phyloP scores from a whole-genome alignment of 352 stramenopile genomes.

The Pilasporangium apinafurcum region DNA sequence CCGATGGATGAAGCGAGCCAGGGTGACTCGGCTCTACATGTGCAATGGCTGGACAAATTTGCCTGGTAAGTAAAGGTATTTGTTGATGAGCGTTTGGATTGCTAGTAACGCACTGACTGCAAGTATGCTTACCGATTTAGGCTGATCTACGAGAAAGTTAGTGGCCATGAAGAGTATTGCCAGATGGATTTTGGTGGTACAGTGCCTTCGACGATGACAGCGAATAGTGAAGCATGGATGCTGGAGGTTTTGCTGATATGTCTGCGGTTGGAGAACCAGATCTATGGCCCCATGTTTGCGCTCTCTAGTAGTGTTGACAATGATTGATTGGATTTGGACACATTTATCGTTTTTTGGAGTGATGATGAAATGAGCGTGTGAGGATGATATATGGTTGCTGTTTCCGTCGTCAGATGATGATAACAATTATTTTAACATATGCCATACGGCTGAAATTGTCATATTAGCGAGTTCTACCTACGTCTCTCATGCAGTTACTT shows the following conservation, averaged over 20 bases:
- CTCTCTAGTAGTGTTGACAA: no score
- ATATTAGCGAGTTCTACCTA: no score
- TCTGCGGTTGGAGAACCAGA: constrained; percentile 45
- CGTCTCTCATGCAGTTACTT: no score
- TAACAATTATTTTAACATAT: no score
- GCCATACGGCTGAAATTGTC: no score
- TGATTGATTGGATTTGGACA: no score
- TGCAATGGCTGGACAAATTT: constrained; percentile 47
- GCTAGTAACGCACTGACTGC: neutral
- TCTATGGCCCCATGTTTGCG: constrained; percentile 34
- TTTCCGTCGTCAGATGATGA: no score
- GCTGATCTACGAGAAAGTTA: constrained; percentile 36
- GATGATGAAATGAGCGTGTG: no score
- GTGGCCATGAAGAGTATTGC: constrained; percentile 14
- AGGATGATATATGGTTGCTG: no score
- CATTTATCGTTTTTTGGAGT: no score
- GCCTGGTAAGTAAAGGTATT: constrained; percentile 21
- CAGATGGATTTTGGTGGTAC: constrained; percentile 44
- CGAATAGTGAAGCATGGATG: constrained; percentile 50
- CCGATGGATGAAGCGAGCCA: no score
- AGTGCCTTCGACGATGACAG: constrained; percentile 26
- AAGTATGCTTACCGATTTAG: constrained; percentile 9
- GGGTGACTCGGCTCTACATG: no score
- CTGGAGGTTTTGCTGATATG: constrained; percentile 57
- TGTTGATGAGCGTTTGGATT: neutral